Conservation (phyloP, 129 eudicot genomes). For the Solidago caesia region DNA sequence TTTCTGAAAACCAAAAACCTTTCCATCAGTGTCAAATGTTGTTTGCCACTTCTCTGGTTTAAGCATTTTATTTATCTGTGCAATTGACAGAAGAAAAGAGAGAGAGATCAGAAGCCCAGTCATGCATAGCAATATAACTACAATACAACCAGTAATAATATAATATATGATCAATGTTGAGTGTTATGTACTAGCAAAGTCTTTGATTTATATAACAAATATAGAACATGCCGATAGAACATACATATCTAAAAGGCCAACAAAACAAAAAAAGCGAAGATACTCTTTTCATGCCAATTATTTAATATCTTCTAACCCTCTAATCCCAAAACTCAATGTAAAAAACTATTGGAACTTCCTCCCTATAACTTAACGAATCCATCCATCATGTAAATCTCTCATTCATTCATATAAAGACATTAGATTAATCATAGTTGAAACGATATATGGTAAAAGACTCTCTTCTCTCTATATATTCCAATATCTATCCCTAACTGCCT, state of each 20-base stretch:
- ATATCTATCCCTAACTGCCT: background rate
- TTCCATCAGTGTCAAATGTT: slow-evolving; percentile 78
- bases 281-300: slow-evolving; percentile 9
- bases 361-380: too few species aligned
- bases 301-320: slow-evolving; percentile 6
- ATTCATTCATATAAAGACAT: background rate
- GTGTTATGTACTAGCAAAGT: slow-evolving; percentile 18
- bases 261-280: background rate
- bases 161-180: slow-evolving; percentile 13
- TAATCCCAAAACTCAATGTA: background rate
- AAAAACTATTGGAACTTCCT: background rate
- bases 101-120: slow-evolving; percentile 8
- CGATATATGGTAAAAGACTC: too few species aligned
- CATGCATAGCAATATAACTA: slow-evolving; percentile 18
- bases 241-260: background rate
- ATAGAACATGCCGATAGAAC: slow-evolving; percentile 4
- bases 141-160: slow-evolving; percentile 19
- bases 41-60: slow-evolving; percentile 99
- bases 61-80: slow-evolving; percentile 91
- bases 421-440: background rate
- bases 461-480: background rate
- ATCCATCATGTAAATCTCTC: background rate
- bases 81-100: slow-evolving; percentile 12
- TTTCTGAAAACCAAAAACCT: slow-evolving; percentile 74
- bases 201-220: slow-evolving; percentile 15